Evolutionary conservation across 768 basidiomycete species (phyloP).

Genomic region (Atractiella rhizophila): DNA sequence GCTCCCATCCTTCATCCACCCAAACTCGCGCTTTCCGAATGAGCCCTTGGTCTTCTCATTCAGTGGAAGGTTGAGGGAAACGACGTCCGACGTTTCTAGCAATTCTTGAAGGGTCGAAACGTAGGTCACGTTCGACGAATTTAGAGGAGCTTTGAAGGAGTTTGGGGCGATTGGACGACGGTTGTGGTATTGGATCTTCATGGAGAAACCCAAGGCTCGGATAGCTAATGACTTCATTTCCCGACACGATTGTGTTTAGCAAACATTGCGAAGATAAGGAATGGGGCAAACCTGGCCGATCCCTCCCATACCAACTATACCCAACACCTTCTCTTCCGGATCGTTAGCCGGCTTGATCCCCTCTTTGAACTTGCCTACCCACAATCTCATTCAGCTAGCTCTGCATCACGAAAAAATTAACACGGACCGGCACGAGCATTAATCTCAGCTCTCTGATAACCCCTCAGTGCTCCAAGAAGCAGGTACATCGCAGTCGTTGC

Average conservation of each 20-base stretch:
- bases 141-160: no score
- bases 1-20: constrained; percentile 11
- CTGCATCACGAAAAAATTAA: no score
- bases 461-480: constrained; percentile 47
- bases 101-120: constrained; percentile 35
- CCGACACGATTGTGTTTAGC: no score
- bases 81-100: constrained; percentile 45
- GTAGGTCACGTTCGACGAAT: constrained; percentile 40
- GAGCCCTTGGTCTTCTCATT: constrained; percentile 30
- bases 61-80: constrained; percentile 66
- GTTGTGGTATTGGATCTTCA: constrained; percentile 57
- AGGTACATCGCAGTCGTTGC: constrained; percentile 71
- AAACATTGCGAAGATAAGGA: no score
- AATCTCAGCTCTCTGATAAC: constrained; percentile 2
- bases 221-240: no score
- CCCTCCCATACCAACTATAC: no score
- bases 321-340: constrained; percentile 20
- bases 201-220: constrained; percentile 43
- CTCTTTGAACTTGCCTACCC: constrained; percentile 18
- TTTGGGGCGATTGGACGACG: no score
- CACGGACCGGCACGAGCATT: constrained; percentile 2
- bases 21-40: constrained; percentile 11
- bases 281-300: no score
- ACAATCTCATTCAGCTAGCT: no score
- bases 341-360: constrained; percentile 17